phyloP scores from a whole-genome alignment of 352 stramenopile species.

The Pilasporangium apinafurcum region DNA sequence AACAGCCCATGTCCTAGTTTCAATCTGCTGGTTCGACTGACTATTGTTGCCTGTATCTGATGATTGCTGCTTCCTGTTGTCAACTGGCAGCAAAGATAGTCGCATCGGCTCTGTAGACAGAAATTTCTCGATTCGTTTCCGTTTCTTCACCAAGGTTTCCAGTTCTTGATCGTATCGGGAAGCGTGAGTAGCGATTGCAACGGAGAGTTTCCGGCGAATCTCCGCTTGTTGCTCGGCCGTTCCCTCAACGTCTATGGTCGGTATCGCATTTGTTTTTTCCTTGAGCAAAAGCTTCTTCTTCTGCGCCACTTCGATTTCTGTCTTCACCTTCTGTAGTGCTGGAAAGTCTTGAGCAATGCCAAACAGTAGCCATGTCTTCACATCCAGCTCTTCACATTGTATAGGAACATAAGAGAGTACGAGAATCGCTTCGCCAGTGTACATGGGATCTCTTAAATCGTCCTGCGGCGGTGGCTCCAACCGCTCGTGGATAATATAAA shows the following conservation, averaged over 20 bases:
- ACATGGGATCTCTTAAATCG: conserved; percentile 50
- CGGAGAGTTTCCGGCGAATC: conserved; percentile 46
- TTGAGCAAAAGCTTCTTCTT: conserved; percentile 42
- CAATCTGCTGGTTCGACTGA: conserved; percentile 25
- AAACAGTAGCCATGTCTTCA: conserved; percentile 54
- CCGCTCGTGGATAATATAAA: conserved; percentile 64
- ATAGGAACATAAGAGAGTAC: conserved; percentile 52
- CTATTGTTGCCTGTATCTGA: conserved; percentile 13
- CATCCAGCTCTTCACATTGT: conserved; percentile 39
- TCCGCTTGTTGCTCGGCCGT: conserved; percentile 38
- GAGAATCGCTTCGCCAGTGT: conserved; percentile 39
- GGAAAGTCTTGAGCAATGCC: conserved; percentile 52
- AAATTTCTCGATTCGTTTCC: conserved; percentile 32
- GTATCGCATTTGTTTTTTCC: conserved; percentile 44
- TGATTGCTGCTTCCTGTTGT: conserved; percentile 5
- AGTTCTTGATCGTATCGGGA: conserved; percentile 43
- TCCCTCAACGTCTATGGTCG: conserved; percentile 35
- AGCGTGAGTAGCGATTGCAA: conserved; percentile 24
- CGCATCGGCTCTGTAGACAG: conserved; percentile 57
- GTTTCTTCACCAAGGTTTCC: conserved; percentile 13
- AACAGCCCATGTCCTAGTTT: conserved; percentile 53
- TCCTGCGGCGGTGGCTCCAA: conserved; percentile 50
- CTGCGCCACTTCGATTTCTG: conserved; percentile 20
- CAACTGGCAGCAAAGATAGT: conserved; percentile 23
- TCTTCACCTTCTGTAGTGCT: conserved; percentile 27